Conservation (phyloP, 2,329 filamentous ascomycete species). For the Elsinoe arachidis region DNA sequence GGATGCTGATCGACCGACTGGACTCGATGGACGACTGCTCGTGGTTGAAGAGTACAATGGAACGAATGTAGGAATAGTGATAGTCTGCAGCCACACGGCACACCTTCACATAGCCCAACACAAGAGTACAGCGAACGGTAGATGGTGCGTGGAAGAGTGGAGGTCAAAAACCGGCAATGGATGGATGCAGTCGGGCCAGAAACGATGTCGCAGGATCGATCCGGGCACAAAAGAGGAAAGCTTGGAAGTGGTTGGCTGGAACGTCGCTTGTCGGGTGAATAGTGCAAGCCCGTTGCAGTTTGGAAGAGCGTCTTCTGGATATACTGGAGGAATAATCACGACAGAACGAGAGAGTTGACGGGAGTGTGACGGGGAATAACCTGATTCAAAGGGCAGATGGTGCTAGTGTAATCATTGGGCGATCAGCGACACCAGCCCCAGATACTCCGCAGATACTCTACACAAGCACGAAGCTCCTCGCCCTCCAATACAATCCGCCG, state of each 20-base stretch:
- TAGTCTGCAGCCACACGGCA: neutral
- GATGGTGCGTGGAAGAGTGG: neutral
- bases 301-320: neutral
- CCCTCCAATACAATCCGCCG: neutral
- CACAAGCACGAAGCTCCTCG: neutral
- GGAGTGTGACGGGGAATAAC: neutral
- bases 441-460: neutral
- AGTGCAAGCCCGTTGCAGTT: neutral
- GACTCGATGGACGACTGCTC: neutral
- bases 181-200: neutral
- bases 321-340: neutral
- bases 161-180: constrained; percentile 1
- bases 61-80: neutral
- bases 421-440: neutral
- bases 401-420: constrained; percentile 8
- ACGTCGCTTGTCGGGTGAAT: neutral
- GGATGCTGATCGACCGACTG: too few species aligned
- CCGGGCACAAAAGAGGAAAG: neutral
- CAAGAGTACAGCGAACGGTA: neutral
- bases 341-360: neutral
- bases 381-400: neutral
- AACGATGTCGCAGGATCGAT: constrained; percentile 10
- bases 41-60: neutral
- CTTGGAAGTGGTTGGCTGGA: constrained; percentile 7
- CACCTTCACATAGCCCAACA: neutral